Evolutionary conservation across 148 eudicot genomes (phyloP).

Genomic region (Mesembryanthemum crystallinum): DNA sequence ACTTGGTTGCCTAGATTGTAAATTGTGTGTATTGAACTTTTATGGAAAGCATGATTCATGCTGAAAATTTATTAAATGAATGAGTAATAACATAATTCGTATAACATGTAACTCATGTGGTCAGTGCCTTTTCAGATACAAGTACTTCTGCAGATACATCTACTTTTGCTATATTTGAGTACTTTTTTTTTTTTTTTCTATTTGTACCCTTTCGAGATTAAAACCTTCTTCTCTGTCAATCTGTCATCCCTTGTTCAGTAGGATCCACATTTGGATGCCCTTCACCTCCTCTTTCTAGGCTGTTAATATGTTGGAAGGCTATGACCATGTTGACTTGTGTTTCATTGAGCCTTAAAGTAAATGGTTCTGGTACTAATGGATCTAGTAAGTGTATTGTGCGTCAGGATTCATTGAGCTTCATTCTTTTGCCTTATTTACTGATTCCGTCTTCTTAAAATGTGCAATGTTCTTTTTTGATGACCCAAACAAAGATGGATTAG

Average conservation of each 20-base stretch:
- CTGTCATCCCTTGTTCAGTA: not conserved
- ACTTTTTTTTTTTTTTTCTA: no score
- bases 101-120: not conserved
- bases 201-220: not conserved
- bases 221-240: not conserved
- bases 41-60: not conserved
- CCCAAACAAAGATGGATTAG: not conserved
- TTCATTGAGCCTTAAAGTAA: not conserved
- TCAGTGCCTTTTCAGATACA: not conserved
- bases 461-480: not conserved
- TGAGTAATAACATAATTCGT: not conserved
- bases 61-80: not conserved
- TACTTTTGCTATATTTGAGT: no score
- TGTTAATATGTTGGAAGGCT: not conserved
- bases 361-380: not conserved
- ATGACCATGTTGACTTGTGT: not conserved
- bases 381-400: not conserved
- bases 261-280: not conserved
- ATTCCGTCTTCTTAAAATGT: no score
- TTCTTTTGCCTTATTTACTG: not conserved
- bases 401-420: not conserved
- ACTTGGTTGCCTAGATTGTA: not conserved
- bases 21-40: conserved; percentile 1
- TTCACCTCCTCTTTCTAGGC: not conserved
- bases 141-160: not conserved